phyloP scores from a whole-genome alignment of 169 alveolate genomes.

The Plasmodium ovale region DNA sequence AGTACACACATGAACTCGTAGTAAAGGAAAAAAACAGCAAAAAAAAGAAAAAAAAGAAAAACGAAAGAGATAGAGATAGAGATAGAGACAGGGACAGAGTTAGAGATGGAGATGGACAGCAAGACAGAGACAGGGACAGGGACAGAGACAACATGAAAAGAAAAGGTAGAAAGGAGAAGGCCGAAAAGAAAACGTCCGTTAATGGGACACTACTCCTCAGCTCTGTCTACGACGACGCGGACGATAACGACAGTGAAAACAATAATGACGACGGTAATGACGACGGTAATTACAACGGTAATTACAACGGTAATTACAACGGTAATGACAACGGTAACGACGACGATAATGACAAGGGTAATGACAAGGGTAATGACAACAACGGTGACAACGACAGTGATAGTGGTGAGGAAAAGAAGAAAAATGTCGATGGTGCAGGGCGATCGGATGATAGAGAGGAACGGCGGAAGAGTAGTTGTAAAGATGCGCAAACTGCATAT shows the following conservation, averaged over 20 bases:
- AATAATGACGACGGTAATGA: too few species aligned
- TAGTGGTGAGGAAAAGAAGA: background rate
- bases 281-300: too few species aligned
- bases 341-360: background rate
- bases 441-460: too few species aligned
- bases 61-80: too few species aligned
- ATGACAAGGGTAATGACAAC: background rate
- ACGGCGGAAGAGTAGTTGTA: too few species aligned
- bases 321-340: background rate
- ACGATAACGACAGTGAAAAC: background rate
- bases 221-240: background rate
- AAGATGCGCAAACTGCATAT: too few species aligned
- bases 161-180: background rate
- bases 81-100: too few species aligned
- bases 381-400: background rate
- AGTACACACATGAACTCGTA: background rate
- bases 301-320: too few species aligned
- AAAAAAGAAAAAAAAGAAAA: too few species aligned
- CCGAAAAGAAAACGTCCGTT: background rate
- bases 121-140: background rate
- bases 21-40: slow-evolving; percentile 7
- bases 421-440: background rate
- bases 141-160: background rate
- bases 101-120: too few species aligned
- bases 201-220: background rate